A percentile compares a stretch with the other conserved stretches of the same genome.
These are phyloP conservation scores for Megacollybia marginata DNA, from an alignment of 768 basidiomycete species.

Conservation along the genomic window DNA sequence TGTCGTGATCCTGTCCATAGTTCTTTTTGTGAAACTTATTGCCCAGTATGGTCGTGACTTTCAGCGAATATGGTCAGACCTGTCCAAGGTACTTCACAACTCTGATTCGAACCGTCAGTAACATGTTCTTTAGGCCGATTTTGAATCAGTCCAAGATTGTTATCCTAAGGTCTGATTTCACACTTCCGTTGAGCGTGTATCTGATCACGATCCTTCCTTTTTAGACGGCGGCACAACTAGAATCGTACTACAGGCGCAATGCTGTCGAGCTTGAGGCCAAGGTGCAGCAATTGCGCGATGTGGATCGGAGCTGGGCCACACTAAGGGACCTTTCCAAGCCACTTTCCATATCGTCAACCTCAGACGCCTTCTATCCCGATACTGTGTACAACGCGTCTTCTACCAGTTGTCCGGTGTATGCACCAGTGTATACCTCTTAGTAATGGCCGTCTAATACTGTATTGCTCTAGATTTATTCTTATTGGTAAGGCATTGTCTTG, in stretches of 20 bases:
- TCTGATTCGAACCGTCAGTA: not conserved
- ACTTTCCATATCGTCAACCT: not conserved
- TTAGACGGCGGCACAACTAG: constrained; percentile 31
- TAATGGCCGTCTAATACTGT: not conserved
- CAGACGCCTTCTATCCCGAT: not conserved
- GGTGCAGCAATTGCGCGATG: constrained; percentile 26
- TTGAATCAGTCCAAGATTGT: not conserved
- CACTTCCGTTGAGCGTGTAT: no score
- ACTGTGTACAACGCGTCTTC: not conserved
- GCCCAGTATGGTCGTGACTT: constrained; percentile 61
- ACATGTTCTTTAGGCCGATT: not conserved
- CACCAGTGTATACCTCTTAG: not conserved
- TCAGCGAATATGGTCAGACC: constrained; percentile 58
- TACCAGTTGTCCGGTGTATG: not conserved
- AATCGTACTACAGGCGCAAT: constrained; percentile 42
- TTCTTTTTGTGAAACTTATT: constrained; percentile 47
- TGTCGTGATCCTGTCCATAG: constrained; percentile 19
- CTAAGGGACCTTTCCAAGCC: not conserved
- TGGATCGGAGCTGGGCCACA: not conserved
- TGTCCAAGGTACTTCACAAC: constrained; percentile 44
- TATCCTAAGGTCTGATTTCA: not conserved
- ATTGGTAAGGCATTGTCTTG: not conserved
- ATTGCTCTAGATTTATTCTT: not conserved
- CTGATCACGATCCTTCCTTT: no score
- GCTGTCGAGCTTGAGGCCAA: constrained; percentile 29